phyloP scores from a whole-genome alignment of 2,329 filamentous ascomycete genomes.

The Venturia pyrina region DNA sequence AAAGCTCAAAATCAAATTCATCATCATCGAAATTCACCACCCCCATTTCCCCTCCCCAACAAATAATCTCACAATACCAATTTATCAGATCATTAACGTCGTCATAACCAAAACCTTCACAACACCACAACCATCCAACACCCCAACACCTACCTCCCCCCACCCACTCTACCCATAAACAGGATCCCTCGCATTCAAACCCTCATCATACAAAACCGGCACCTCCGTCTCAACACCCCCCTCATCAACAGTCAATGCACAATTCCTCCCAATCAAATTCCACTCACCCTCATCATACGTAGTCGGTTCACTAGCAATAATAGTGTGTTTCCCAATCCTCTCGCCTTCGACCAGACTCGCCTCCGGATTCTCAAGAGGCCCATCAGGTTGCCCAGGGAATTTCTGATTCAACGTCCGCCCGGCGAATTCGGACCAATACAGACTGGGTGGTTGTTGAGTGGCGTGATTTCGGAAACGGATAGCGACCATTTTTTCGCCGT shows the following conservation, averaged over 20 bases:
- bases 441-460: conserved; percentile 39
- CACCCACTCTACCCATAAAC: conserved; percentile 1
- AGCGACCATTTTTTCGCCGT: conserved; percentile 39
- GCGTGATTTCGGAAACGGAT: conserved; percentile 44
- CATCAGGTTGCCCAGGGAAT: conserved; percentile 39
- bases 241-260: conserved; percentile 33
- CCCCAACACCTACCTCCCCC: too few species aligned
- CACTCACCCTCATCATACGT: conserved; percentile 44
- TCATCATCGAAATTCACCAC: too few species aligned
- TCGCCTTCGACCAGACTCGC: conserved; percentile 26
- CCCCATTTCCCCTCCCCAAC: too few species aligned
- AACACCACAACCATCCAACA: too few species aligned
- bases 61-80: too few species aligned
- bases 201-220: conserved; percentile 26
- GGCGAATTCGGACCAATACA: conserved; percentile 42
- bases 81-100: too few species aligned
- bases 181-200: conserved; percentile 31
- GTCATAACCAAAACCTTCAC: too few species aligned
- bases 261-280: conserved; percentile 40
- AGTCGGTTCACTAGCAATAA: conserved; percentile 44
- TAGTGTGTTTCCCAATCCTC: conserved; percentile 41
- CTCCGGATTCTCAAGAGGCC: conserved; percentile 23
- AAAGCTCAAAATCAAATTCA: too few species aligned
- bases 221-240: conserved; percentile 28
- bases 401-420: conserved; percentile 44